Evolutionary conservation across 1,284 basidiomycete species (phyloP), one percentile per base, ranked within the genome.

Genomic region (Pyrrhoderma noxium): DNA sequence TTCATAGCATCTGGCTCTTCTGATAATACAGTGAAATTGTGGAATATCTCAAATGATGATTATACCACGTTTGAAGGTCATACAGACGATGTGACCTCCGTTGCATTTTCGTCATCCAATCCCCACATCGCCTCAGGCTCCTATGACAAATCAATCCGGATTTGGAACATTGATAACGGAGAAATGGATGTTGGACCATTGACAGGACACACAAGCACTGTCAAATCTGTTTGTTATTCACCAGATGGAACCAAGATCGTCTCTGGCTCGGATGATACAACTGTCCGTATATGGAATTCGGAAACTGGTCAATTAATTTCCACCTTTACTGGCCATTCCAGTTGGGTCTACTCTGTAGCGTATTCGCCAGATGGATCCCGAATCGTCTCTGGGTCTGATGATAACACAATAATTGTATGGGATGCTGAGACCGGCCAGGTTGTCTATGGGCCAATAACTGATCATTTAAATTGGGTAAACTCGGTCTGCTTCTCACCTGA

Each of bases 401-500:
- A 48, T 18, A 14, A 13, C 7, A 27, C 18, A 9, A 31, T 48
- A 22, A 16, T 8, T 21, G 19, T 48, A 14, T 40, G 38, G 38
- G 14, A 40, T n/a, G 38, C 21, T 16, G 8, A 40, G 14, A 40
- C 7, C 38, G 14, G 38, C 5, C 5, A 16, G 5, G 8, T 5
- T 22, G 16, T 37, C 16, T 16, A 37, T 37, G 38, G 14, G n/a
- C 14, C 38, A 7, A 8, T 40, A 40, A 22, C n/a, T 8, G 14
- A 14, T 7, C 43, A 45, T 31, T 5, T 7, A 5, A 22, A 5
- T 5, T 23, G 5, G 9, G 8, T 27, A 22, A 25, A 16, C 41
- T 18, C 11, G 5, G 1, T 52, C 51, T 37, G 52, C 57, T 13
- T 43, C 49, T 51, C 49, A 5, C 47, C 27, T 35, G 49, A 51